Evolutionary conservation across 306 rosid species (phyloP), one percentile per base, ranked within the genome.

Genomic region (Potentilla sterilis): DNA sequence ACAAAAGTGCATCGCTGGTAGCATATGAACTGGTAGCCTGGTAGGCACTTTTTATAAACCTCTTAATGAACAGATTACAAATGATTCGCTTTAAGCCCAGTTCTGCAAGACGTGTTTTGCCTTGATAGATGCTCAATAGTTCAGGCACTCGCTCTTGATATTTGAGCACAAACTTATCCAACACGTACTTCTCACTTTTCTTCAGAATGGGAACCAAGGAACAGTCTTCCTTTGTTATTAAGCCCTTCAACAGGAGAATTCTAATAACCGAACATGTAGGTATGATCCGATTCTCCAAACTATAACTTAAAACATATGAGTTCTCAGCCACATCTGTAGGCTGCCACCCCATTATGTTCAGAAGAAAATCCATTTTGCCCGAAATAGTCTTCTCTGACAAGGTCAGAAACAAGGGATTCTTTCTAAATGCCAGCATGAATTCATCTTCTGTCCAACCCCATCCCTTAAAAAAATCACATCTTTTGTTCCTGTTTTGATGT

Each of bases 241-340:
- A 35, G 68, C 68, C 22, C 68, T 35, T 63, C 68, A 63, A 34
- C 22, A 34, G 42, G 22, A 63, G 68, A 63, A 63, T 13, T 37
- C 43, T 35, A 14, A 63, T 63, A 63, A 63, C 68, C 16, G 68
- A 63, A 63, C n/a, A 63, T 16, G 5, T 34, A 32, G 68, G 68
- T 63, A 63, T 63, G 68, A 63, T 63, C 68, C 68, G 43, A 11
- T 14, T 63, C 68, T 63, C 68, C 68, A 63, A 35, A 63, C 68
- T 63, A 12, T 35, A 35, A 6, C 12, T 7, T 35, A 63, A 16
- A 63, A 63, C 68, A 63, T 15, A 12, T 15, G 68, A 9, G 35
- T 63, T 35, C 19, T 4, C 0, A 35, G 43, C 43, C 43, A 63
- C 68, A 35, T 34, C 43, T 63, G 43, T 22, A 63, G 68, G 68